Base-by-base conservation (phyloP, 2,329 filamentous ascomycete genomes). In the Cladosporium sp. region DNA sequence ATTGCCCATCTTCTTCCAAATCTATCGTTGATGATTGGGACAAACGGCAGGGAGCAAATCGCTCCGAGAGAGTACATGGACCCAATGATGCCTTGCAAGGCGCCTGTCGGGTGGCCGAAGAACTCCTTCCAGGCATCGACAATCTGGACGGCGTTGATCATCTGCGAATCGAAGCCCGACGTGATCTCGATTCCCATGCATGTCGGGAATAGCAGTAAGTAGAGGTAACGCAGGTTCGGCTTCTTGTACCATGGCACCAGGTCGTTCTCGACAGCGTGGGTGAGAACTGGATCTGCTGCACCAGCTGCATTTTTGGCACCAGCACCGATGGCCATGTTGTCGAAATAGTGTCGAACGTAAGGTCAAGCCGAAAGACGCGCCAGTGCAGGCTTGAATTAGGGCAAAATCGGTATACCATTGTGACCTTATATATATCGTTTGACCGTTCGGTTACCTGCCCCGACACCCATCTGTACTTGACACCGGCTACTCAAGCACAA, bases 121-220 rank as follows among this genome's bases (percentile, higher is more conserved):
- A 80, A 67, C 14, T 67, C 58, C 28, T 67, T 34, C 54, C 54
- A 57, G 3, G 54, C 18, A 34, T 39, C 32, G 56, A 58, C 56
- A 39, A 69, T 64, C 51, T 71, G 69, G 30, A 69, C 61, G 18
- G 67, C 67, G 56, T 70, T 70, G 64, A 70, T 70, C 39, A 84
- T 80, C 30, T 79, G 83, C 3, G 81, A 83, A 70, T 86, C 85
- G 69, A 87, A 88, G 0, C 85, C 85, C 4, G 84, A 86, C 0
- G 85, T 87, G 71, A 86, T 85, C 76, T 88, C 86, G 65, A 88
- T 86, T 56, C 86, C 86, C 78, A 88, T 85, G 73, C 84, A 87
- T 51, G 84, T 85, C 25, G 85, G 84, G 65, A 88, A 84, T 58
- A 89, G 80, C 66, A 85, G 75, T 7, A 88, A 72, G 70, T 89